Evolutionary conservation across 2,329 filamentous ascomycete genomes (phyloP).

Genomic region (Arthrobotrys entomopaga): DNA sequence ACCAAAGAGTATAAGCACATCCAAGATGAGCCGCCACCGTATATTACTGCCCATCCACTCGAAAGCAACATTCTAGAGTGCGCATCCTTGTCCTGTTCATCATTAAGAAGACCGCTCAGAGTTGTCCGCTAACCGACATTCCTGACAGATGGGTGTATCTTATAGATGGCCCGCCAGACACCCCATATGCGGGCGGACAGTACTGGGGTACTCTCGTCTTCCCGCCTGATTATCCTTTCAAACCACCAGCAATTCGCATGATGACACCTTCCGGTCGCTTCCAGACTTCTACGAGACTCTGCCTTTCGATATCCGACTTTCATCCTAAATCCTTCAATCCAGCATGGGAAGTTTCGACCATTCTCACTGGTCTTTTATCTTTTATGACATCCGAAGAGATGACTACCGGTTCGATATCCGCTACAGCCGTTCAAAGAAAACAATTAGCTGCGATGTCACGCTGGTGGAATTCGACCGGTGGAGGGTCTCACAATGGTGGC

Average conservation of each 20-base stretch:
- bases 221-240: constrained; percentile 95
- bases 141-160: constrained; percentile 85
- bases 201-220: constrained; percentile 99
- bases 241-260: constrained; percentile 97
- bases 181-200: constrained; percentile 91
- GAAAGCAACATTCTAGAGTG: constrained; percentile 92
- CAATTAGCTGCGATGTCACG: constrained; percentile 79
- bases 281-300: constrained; percentile 88
- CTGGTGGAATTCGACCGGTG: constrained; percentile 98
- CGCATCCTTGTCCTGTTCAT: constrained; percentile 59
- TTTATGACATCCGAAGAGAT: constrained; percentile 99
- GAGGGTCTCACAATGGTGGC: constrained; percentile 76
- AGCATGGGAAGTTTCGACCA: constrained; percentile 97
- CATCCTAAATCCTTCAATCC: constrained; percentile 98
- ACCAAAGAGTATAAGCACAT: constrained; percentile 74
- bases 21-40: constrained; percentile 81
- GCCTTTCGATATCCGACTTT: constrained; percentile 95
- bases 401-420: constrained; percentile 90
- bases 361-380: constrained; percentile 88
- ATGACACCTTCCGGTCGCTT: constrained; percentile 97
- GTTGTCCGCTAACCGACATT: neutral
- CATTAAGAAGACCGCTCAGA: neutral
- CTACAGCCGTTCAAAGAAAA: constrained; percentile 78
- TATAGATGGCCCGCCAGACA: constrained; percentile 91
- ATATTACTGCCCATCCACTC: constrained; percentile 87